These are phyloP conservation scores for Catunica adiposa DNA, from an alignment of 2,329 filamentous ascomycete genomes.

Conservation along the genomic window DNA sequence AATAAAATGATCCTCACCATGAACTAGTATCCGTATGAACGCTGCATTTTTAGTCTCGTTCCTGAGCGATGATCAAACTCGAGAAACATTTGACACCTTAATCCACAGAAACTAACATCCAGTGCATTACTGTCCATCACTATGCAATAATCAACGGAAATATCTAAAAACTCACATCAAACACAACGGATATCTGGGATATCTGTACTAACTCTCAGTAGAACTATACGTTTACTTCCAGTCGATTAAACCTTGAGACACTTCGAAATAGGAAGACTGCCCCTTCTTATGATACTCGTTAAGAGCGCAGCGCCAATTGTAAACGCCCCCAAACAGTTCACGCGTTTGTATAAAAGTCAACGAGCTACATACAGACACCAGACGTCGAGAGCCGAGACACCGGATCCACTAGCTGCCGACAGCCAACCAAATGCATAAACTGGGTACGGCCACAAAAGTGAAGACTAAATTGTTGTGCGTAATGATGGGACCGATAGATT, in stretches of 20 bases:
- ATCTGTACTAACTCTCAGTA: no score
- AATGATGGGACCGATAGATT: neutral
- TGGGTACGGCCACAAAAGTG: no score
- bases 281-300: neutral
- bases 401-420: neutral
- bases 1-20: no score
- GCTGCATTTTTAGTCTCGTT: no score
- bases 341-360: neutral
- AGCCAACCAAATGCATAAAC: neutral
- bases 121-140: neutral
- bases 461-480: neutral
- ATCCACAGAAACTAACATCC: no score
- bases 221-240: no score
- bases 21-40: no score
- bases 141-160: neutral
- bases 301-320: neutral
- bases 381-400: neutral
- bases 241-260: no score
- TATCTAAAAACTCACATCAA: neutral
- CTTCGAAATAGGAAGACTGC: neutral
- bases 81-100: neutral
- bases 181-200: neutral
- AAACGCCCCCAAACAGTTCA: neutral
- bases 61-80: neutral
- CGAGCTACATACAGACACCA: neutral